Evolutionary conservation across 768 basidiomycete species (phyloP).

Genomic region (Leucocoprinus sp.): DNA sequence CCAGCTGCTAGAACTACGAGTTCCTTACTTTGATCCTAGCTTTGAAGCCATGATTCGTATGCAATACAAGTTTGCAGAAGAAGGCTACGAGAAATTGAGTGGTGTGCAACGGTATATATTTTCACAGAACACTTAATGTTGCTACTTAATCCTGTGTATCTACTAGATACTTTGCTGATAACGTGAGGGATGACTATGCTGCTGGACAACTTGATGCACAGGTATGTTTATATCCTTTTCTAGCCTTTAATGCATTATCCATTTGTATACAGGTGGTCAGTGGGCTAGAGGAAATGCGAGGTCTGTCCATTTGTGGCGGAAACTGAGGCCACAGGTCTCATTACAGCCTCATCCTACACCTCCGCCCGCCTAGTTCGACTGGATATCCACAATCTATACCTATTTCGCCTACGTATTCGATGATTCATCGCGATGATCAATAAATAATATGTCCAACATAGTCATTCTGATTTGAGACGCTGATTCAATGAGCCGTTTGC

Average conservation of each 20-base stretch:
- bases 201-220: slow-evolving; percentile 94
- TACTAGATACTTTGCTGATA: slow-evolving; percentile 78
- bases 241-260: background rate
- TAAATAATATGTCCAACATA: too few relatives aligned
- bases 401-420: too few relatives aligned
- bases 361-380: too few relatives aligned
- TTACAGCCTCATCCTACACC: background rate
- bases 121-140: background rate
- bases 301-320: slow-evolving; percentile 87
- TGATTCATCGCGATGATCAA: too few relatives aligned
- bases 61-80: slow-evolving; percentile 96
- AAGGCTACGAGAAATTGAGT: slow-evolving; percentile 95
- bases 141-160: background rate
- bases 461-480: too few relatives aligned
- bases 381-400: too few relatives aligned
- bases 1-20: slow-evolving; percentile 85
- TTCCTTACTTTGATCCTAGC: slow-evolving; percentile 97
- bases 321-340: slow-evolving; percentile 19
- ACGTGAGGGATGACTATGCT: slow-evolving; percentile 92
- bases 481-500: too few relatives aligned
- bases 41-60: slow-evolving; percentile 99
- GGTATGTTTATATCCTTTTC: slow-evolving; percentile 30
- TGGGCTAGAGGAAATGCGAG: slow-evolving; percentile 95
- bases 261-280: slow-evolving; percentile 66
- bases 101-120: slow-evolving; percentile 79